Evolutionary conservation across 768 basidiomycete genomes (phyloP), one percentile per base, ranked within the genome.

Genomic region (Steccherinum ochraceum): DNA sequence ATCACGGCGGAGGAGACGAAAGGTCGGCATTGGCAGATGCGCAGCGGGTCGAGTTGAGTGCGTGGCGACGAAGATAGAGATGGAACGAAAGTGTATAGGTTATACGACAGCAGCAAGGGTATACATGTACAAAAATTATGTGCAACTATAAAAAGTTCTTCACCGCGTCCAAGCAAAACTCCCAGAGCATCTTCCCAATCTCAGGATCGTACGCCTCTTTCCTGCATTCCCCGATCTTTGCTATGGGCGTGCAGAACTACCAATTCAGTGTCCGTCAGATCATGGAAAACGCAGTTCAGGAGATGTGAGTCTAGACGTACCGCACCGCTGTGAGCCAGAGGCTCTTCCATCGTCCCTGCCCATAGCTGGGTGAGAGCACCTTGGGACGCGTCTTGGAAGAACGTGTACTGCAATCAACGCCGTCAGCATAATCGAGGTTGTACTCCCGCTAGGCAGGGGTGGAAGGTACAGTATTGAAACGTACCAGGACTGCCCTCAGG

Each of bases 321-420:
- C 51, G 47, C 64, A 3, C 75, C 75, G 51, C 69, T 68, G 5
- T 69, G 54, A 3, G 50, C 56, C 3, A 46, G 60, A 3, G 61
- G 65, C 42, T 72, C 71, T 5, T 68, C 60, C 45, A 68, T 52
- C 12, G 68, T 69, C 2, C 67, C 73, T 5, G 67, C 73, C 53
- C 64, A 77, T 20, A 75, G 58, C 52, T 67, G 71, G 1, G 72
- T 68, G 35, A 76, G 55, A 12, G 67, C 70, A 1, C 75, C 76
- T 39, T 54, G 51, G 3, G 49, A 20, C 13, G 45, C 16, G 19
- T 30, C n/a, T 20, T 46, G 25, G 10, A 50, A 4, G 25, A 46
- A 23, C 23, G 20, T 10, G 51, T 56, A n/a, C 52, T 55, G 41
- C 45, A 58, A 39, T 18, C 7, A 10, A 43, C 21, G 18, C 7